Percentiles rank a stretch among this genome's conserved stretches.
Evolutionary conservation across 1,284 basidiomycete species (phyloP).

Genomic region (Somion occarium): DNA sequence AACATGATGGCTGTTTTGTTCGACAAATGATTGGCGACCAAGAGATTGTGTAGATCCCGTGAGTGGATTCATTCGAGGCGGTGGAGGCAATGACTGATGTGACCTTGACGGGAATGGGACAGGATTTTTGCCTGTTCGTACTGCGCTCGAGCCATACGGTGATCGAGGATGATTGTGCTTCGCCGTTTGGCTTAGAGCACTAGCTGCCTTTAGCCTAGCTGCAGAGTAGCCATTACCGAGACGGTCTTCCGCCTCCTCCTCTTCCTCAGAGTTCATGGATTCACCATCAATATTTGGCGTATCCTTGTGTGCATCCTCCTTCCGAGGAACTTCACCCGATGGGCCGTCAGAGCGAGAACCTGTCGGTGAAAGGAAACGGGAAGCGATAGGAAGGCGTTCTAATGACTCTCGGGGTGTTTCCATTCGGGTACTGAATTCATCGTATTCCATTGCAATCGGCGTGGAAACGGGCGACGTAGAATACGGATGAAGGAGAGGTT

Average conservation of each 20-base stretch:
- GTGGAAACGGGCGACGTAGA: constrained; percentile 52
- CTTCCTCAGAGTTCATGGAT: constrained; percentile 66
- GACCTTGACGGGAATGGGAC: constrained; percentile 76
- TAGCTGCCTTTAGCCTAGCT: constrained; percentile 29
- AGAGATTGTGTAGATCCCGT: constrained; percentile 65
- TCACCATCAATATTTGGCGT: constrained; percentile 65
- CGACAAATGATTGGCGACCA: constrained; percentile 53
- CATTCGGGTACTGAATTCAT: constrained; percentile 49
- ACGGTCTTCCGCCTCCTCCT: constrained; percentile 55
- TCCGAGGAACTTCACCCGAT: constrained; percentile 21
- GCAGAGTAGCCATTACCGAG: constrained; percentile 43
- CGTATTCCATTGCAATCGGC: constrained; percentile 57
- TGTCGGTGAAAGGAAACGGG: constrained; percentile 81
- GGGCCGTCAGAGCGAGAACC: constrained; percentile 49
- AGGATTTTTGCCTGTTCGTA: constrained; percentile 31
- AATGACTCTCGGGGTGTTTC: constrained; percentile 65
- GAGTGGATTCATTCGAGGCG: constrained; percentile 47
- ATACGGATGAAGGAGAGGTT: constrained; percentile 83
- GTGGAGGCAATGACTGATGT: constrained; percentile 75
- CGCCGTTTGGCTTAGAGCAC: constrained; percentile 33
- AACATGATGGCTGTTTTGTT: constrained; percentile 38
- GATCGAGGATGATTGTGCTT: constrained; percentile 71
- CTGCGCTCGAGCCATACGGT: constrained; percentile 61
- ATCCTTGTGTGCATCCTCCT: constrained; percentile 39
- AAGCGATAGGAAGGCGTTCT: constrained; percentile 85